Evolutionary conservation across 2,329 filamentous ascomycete species (phyloP).

Genomic region (Sphaerulina musiva): DNA sequence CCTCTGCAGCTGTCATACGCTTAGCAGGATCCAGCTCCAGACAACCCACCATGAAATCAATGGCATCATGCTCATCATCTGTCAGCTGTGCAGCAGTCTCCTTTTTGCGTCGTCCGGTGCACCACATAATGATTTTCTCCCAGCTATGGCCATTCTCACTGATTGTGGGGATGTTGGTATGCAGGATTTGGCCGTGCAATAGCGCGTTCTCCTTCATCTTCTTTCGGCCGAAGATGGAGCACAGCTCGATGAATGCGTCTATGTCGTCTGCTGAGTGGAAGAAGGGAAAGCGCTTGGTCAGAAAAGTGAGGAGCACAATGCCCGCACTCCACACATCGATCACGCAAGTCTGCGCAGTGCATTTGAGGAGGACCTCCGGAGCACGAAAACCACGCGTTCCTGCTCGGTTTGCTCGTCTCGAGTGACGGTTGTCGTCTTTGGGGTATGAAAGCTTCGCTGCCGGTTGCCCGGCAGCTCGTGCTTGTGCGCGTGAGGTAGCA

Average conservation of each 20-base stretch:
- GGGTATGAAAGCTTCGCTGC: conserved; percentile 61
- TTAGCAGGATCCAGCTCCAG: conserved; percentile 69
- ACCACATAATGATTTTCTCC: conserved; percentile 94
- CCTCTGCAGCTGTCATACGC: conserved; percentile 68
- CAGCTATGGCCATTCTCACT: conserved; percentile 77
- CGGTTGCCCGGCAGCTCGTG: conserved; percentile 22
- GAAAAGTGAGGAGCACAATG: conserved; percentile 91
- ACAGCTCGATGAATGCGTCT: conserved; percentile 94
- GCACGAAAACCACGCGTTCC: conserved; percentile 94
- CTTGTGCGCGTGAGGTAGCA: conserved; percentile 45
- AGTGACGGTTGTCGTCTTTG: conserved; percentile 80
- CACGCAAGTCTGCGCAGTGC: conserved; percentile 82
- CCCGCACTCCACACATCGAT: conserved; percentile 97
- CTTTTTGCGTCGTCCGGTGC: conserved; percentile 63
- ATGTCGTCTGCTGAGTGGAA: conserved; percentile 99
- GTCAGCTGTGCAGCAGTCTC: conserved; percentile 50
- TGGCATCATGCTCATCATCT: conserved; percentile 63
- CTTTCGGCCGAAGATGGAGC: conserved; percentile 81
- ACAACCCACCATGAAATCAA: conserved; percentile 64
- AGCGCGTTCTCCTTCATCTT: conserved; percentile 78
- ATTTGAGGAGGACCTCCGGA: conserved; percentile 94
- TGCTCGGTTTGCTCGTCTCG: conserved; percentile 84
- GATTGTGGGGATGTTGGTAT: conserved; percentile 87
- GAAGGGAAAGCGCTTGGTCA: conserved; percentile 90
- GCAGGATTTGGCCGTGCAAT: conserved; percentile 84